Evolutionary conservation across 2,329 filamentous ascomycete genomes (phyloP).

Genomic region (Ceratocystis cubensis): DNA sequence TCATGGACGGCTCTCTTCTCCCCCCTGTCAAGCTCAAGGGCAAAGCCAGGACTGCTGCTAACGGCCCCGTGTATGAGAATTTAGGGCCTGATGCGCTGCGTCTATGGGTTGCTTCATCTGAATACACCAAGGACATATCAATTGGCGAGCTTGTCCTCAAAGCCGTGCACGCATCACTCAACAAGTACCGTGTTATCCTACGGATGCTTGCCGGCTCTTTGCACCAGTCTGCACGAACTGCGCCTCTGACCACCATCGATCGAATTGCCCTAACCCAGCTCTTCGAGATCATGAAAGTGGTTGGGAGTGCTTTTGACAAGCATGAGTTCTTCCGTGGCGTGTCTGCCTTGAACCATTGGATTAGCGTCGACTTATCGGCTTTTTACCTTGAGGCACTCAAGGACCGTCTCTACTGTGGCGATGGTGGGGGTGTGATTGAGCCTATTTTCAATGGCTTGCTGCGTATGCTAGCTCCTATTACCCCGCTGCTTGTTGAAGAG

Average conservation of each 20-base stretch:
- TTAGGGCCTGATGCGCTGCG: slow-evolving; percentile 79
- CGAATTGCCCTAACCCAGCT: slow-evolving; percentile 69
- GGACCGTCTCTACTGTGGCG: slow-evolving; percentile 79
- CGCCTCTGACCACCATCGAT: slow-evolving; percentile 49
- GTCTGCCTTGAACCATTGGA: slow-evolving; percentile 63
- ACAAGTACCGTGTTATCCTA: slow-evolving; percentile 80
- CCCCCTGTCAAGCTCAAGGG: slow-evolving; percentile 53
- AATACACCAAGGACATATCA: slow-evolving; percentile 79
- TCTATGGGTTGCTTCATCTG: slow-evolving; percentile 81
- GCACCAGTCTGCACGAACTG: slow-evolving; percentile 40
- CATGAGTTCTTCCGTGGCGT: slow-evolving; percentile 77
- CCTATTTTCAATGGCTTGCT: slow-evolving; percentile 60
- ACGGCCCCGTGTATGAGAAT: slow-evolving; percentile 42
- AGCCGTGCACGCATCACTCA: slow-evolving; percentile 59
- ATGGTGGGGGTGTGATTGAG: slow-evolving; percentile 50
- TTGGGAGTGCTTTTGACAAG: slow-evolving; percentile 51
- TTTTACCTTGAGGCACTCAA: slow-evolving; percentile 93
- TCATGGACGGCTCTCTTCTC: slow-evolving; percentile 72
- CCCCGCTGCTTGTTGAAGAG: slow-evolving; percentile 75
- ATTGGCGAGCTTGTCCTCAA: slow-evolving; percentile 68
- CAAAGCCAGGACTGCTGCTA: slow-evolving; percentile 30
- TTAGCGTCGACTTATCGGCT: slow-evolving; percentile 70
- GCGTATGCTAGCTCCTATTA: slow-evolving; percentile 68
- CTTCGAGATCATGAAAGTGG: slow-evolving; percentile 48
- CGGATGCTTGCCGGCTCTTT: slow-evolving; percentile 80